Conservation (phyloP, 371 early-diverging fungal species). For the Haplosporangium sp. region DNA sequence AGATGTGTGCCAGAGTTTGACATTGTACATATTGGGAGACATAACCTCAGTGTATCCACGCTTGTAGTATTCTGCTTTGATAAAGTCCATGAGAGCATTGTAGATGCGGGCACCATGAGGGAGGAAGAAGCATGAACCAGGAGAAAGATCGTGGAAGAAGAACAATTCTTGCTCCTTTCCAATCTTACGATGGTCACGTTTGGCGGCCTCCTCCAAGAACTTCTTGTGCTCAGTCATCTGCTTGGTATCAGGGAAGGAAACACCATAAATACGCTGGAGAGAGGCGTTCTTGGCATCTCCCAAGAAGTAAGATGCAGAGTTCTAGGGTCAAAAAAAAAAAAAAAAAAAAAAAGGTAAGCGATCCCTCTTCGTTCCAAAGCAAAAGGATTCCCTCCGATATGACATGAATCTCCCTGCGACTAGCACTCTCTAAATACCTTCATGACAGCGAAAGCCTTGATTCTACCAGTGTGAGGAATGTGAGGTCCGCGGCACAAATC, state of each 20-base stretch:
- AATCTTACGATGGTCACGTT: conserved; percentile 98
- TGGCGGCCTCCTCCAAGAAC: conserved; percentile 96
- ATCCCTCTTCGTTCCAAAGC: not conserved
- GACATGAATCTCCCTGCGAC: no score
- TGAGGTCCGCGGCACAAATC: conserved; percentile 99
- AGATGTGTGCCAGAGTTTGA: conserved; percentile 97
- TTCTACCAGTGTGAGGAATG: conserved; percentile 93
- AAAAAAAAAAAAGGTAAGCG: not conserved
- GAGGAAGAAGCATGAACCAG: conserved; percentile 98
- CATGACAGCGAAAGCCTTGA: conserved; percentile 95
- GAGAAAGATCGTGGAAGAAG: conserved; percentile 97
- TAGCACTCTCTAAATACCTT: conserved; percentile 64
- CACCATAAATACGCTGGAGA: conserved; percentile 98
- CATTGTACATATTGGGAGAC: conserved; percentile 97
- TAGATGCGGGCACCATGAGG: conserved; percentile 98
- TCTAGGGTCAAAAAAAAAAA: conserved; percentile 59
- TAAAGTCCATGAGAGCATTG: conserved; percentile 92
- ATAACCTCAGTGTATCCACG: conserved; percentile 94
- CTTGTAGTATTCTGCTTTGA: conserved; percentile 81
- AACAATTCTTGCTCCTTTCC: conserved; percentile 97
- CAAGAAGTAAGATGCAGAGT: conserved; percentile 98
- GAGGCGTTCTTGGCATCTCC: conserved; percentile 98
- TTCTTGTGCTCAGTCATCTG: conserved; percentile 95
- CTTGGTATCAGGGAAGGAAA: conserved; percentile 98
- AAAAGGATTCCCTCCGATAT: no score